phyloP scores from a whole-genome alignment of 108 stramenopile genomes.

The Cyclotella cryptica region DNA sequence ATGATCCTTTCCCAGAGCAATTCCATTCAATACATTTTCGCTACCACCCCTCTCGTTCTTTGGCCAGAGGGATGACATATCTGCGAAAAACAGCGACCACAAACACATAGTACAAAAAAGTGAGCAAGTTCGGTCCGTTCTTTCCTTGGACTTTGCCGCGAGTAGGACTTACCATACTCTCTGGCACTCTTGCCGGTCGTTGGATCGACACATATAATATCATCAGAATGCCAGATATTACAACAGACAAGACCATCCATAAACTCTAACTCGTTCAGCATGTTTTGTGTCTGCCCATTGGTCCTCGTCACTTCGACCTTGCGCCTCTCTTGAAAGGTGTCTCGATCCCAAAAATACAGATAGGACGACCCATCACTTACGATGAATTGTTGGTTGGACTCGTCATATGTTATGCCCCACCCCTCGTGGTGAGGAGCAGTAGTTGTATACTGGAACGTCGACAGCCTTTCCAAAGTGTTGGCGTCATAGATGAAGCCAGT shows the following conservation, averaged over 20 bases:
- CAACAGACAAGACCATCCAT: constrained; percentile 82
- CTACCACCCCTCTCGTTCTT: constrained; percentile 39
- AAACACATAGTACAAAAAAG: not conserved
- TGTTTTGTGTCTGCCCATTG: constrained; percentile 51
- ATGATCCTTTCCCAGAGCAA: constrained; percentile 76
- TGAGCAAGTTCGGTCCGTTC: not conserved
- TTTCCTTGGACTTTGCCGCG: not conserved
- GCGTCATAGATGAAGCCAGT: constrained; percentile 81
- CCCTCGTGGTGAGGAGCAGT: constrained; percentile 67
- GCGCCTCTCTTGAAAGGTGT: constrained; percentile 55
- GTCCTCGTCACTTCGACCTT: constrained; percentile 61
- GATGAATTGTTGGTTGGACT: constrained; percentile 66
- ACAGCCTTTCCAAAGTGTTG: constrained; percentile 56
- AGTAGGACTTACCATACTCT: constrained; percentile 78
- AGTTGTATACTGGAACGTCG: constrained; percentile 62
- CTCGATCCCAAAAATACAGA: constrained; percentile 83
- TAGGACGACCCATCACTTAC: constrained; percentile 77
- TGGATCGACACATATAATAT: constrained; percentile 84
- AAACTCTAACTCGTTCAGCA: constrained; percentile 86
- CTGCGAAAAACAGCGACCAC: constrained; percentile 29
- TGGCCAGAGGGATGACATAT: constrained; percentile 75
- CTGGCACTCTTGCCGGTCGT: constrained; percentile 72
- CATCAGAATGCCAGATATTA: constrained; percentile 87
- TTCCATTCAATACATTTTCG: constrained; percentile 88
- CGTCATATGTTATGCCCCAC: constrained; percentile 88